Conservation (phyloP, 768 basidiomycete species). For the Tricholoma sp. region DNA sequence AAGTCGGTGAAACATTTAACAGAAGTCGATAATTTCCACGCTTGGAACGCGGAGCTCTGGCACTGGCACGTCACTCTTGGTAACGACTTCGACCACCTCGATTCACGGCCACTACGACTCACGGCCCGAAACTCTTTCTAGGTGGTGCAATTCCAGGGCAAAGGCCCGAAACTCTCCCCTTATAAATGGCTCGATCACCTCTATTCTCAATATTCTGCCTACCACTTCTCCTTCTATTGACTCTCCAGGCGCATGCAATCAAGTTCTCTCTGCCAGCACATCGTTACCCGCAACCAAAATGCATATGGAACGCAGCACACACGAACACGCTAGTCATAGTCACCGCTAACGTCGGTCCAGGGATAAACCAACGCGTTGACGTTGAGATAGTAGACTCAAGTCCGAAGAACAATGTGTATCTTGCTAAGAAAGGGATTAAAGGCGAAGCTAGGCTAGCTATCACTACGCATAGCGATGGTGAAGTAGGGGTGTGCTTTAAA, state of each 20-base stretch:
- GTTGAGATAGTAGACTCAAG: slow-evolving; percentile 92
- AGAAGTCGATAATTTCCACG: too few relatives aligned
- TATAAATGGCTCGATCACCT: slow-evolving; percentile 1
- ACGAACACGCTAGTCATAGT: slow-evolving; percentile 88
- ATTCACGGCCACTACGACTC: background rate
- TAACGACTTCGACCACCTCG: background rate
- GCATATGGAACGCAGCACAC: slow-evolving; percentile 94
- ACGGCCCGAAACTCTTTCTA: background rate
- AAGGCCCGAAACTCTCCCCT: background rate
- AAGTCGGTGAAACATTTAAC: too few relatives aligned
- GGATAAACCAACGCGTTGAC: slow-evolving; percentile 78
- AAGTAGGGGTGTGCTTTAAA: slow-evolving; percentile 93
- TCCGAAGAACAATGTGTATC: slow-evolving; percentile 79
- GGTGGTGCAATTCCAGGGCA: background rate
- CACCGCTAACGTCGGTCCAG: slow-evolving; percentile 86
- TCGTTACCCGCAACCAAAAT: slow-evolving; percentile 73
- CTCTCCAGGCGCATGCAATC: slow-evolving; percentile 49
- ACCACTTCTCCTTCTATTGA: slow-evolving; percentile 22
- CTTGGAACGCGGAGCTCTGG: too few relatives aligned
- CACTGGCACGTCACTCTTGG: too few relatives aligned
- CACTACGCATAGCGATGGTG: slow-evolving; percentile 89
- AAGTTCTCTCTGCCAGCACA: slow-evolving; percentile 79
- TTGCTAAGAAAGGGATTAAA: slow-evolving; percentile 83
- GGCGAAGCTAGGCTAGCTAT: slow-evolving; percentile 91
- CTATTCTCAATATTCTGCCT: slow-evolving; percentile 19